Base-by-base conservation (phyloP, 2,329 filamentous ascomycete genomes). In the Bipolaris oryzae region DNA sequence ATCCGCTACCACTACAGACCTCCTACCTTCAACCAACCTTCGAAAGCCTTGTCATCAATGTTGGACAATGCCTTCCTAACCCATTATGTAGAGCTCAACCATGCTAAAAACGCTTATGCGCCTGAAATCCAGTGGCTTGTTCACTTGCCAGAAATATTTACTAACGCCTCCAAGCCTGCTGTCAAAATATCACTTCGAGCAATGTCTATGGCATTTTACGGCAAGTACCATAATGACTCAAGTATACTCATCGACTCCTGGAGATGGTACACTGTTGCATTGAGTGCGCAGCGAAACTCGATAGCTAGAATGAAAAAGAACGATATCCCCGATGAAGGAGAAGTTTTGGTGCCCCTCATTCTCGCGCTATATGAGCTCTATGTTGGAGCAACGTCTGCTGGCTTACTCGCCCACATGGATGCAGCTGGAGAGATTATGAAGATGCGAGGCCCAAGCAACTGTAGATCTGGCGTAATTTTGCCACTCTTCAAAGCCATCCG, bases 201-300 rank as follows among this genome's bases (percentile, higher is more conserved):
- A 42, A 60, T 70, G 1, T 70, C 70, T 10, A 73, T 74, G 72
- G 71, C 70, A 1, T 74, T 69, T 25, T 74, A 67, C 31, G 70
- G 68, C 4, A 70, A 68, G n/a, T 39, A 69, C 3, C 69, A 73
- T 42, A 43, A 64, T n/a, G 67, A 74, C 38, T 55, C 67, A 1
- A 58, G 67, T 11, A 68, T 74, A 20, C 44, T 73, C 6, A 56
- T 71, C 2, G 72, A 74, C 21, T 73, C 71, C 0, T 74, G 69
- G 53, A 61, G 65, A 31, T 74, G 71, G 72, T 74, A 74, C 43
- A 70, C 59, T 5, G 53, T 60, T n/a, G 67, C 69, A n/a, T 53
- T 74, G 9, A 60, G 65, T 33, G 58, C 61, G 10, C 70, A 73
- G 34, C 55, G 71, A n/a, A 51, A 49, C 15, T 65, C 70, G 1